phyloP scores from a whole-genome alignment of 73 alveolate genomes.

The Diophrys appendiculata region DNA sequence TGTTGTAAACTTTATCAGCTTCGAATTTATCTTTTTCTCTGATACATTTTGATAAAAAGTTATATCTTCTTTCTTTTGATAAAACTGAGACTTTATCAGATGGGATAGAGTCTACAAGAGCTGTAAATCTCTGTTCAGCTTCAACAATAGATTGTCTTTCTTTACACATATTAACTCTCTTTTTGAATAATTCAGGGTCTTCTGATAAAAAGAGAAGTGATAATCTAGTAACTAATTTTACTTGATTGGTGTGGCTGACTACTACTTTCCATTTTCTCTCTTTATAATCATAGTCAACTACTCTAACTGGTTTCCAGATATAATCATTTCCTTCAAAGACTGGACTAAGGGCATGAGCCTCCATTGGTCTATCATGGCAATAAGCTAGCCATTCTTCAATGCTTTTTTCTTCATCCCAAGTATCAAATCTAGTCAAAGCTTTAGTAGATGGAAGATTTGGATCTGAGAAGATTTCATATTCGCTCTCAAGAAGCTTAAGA shows the following conservation, averaged over 20 bases:
- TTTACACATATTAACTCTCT: slow-evolving; percentile 79
- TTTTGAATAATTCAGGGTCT: slow-evolving; percentile 66
- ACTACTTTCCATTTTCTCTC: slow-evolving; percentile 81
- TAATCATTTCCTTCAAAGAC: slow-evolving; percentile 85
- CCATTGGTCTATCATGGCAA: slow-evolving; percentile 83
- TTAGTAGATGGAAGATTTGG: slow-evolving; percentile 60
- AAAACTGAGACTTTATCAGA: slow-evolving; percentile 84
- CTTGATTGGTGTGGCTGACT: slow-evolving; percentile 74
- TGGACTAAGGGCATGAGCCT: slow-evolving; percentile 92
- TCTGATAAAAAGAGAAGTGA: slow-evolving; percentile 87
- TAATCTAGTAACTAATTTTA: slow-evolving; percentile 86
- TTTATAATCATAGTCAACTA: slow-evolving; percentile 77
- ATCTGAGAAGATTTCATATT: slow-evolving; percentile 65
- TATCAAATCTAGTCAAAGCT: slow-evolving; percentile 85
- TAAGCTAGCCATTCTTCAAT: slow-evolving; percentile 85
- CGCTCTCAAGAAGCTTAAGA: slow-evolving; percentile 52
- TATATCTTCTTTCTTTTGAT: slow-evolving; percentile 70
- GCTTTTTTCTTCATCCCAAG: slow-evolving; percentile 87
- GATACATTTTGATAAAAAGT: slow-evolving; percentile 58
- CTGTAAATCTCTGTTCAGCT: slow-evolving; percentile 82
- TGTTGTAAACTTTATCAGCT: slow-evolving; percentile 59
- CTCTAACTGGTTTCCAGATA: slow-evolving; percentile 90
- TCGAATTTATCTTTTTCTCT: slow-evolving; percentile 64
- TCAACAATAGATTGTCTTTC: slow-evolving; percentile 81
- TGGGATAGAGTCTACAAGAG: slow-evolving; percentile 83